These are phyloP conservation scores for Gracilaria gracilis DNA, from an alignment of 23 red algal genomes.

Conservation along the genomic window DNA sequence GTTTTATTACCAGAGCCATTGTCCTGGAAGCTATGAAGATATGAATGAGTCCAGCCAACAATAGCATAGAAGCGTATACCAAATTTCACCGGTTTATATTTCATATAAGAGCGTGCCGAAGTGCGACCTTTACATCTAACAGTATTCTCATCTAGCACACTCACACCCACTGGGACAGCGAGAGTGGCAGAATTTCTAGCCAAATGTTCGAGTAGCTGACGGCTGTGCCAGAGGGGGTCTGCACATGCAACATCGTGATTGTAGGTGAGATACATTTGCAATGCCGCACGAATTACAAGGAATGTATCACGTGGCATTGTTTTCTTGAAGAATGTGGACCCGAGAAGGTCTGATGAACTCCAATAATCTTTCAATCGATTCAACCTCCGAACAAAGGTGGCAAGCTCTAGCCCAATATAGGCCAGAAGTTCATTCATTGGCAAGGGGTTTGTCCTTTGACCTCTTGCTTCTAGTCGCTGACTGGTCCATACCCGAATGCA, in stretches of 20 bases:
- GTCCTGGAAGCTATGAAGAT: not conserved
- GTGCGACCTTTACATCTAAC: slow-evolving; percentile 22
- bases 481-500: too few relatives aligned
- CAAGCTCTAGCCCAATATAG: too few relatives aligned
- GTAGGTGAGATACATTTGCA: not conserved
- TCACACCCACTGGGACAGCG: slow-evolving; percentile 5
- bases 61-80: slow-evolving; percentile 29
- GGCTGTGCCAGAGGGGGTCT: slow-evolving; percentile 5
- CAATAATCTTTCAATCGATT: slow-evolving; percentile 23
- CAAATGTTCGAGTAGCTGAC: not conserved
- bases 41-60: slow-evolving; percentile 7
- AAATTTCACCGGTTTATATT: too few relatives aligned
- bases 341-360: not conserved
- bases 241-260: not conserved
- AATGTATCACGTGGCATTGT: not conserved
- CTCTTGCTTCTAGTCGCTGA: too few relatives aligned
- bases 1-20: too few relatives aligned
- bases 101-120: not conserved
- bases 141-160: slow-evolving; percentile 23
- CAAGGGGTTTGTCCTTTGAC: slow-evolving; percentile 1
- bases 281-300: not conserved
- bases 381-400: not conserved
- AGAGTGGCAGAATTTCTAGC: slow-evolving; percentile 9
- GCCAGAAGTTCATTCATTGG: not conserved
- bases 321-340: slow-evolving; percentile 6